Conservation (phyloP, 2,329 filamentous ascomycete genomes). For the Pseudopyrenochaeta lycopersici region DNA sequence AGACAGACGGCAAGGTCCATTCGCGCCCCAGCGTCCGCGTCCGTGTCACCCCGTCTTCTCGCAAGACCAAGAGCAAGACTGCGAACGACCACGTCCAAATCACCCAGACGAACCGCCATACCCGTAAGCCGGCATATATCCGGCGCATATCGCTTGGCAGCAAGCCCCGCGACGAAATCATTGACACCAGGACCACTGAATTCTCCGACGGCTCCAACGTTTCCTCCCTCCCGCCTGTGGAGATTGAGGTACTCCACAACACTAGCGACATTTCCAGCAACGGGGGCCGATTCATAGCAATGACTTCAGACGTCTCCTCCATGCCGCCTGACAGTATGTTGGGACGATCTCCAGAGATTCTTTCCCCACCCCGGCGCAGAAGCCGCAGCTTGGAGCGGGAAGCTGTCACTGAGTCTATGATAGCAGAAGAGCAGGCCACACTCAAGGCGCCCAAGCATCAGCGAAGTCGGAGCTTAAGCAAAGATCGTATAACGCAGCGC, state of each 20-base stretch:
- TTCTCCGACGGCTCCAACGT: slow-evolving; percentile 85
- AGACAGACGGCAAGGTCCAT: slow-evolving; percentile 66
- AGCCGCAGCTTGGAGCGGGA: slow-evolving; percentile 61
- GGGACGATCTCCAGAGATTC: slow-evolving; percentile 61
- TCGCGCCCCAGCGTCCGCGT: slow-evolving; percentile 85
- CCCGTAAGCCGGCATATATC: slow-evolving; percentile 72
- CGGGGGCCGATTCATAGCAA: slow-evolving; percentile 70
- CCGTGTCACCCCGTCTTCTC: slow-evolving; percentile 75
- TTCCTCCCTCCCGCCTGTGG: slow-evolving; percentile 74
- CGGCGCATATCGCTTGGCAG: slow-evolving; percentile 71
- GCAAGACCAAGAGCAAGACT: slow-evolving; percentile 56
- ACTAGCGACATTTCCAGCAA: slow-evolving; percentile 73
- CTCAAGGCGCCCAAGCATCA: slow-evolving; percentile 67
- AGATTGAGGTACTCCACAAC: slow-evolving; percentile 84
- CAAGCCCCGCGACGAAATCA: slow-evolving; percentile 51
- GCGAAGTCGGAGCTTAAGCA: slow-evolving; percentile 70
- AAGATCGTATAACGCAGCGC: slow-evolving; percentile 72
- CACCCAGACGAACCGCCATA: slow-evolving; percentile 78
- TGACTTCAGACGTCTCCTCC: slow-evolving; percentile 85
- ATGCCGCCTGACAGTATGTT: slow-evolving; percentile 78
- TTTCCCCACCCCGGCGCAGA: slow-evolving; percentile 56
- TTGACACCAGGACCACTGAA: slow-evolving; percentile 45
- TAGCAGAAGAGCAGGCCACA: slow-evolving; percentile 48
- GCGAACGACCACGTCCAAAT: slow-evolving; percentile 85
- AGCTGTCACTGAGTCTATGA: slow-evolving; percentile 32